A percentile compares a stretch with the other conserved stretches of the same genome.
These are phyloP conservation scores for Paecilomyces dactylethromorphus DNA, from an alignment of 2,329 filamentous ascomycete genomes.

Conservation along the genomic window DNA sequence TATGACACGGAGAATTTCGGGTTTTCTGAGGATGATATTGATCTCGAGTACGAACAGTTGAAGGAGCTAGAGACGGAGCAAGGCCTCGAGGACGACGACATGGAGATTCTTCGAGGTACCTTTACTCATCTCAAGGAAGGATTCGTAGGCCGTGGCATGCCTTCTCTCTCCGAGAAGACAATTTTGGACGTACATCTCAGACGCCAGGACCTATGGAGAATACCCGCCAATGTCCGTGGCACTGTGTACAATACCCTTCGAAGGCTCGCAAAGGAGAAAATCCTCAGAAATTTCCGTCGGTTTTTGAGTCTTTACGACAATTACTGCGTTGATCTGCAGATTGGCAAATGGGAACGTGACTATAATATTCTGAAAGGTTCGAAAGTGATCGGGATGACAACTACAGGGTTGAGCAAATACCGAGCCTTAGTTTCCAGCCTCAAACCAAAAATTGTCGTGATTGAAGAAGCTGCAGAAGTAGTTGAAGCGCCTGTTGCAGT, in stretches of 20 bases:
- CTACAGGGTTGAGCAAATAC: constrained; percentile 76
- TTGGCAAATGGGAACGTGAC: constrained; percentile 55
- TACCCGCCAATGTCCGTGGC: constrained; percentile 52
- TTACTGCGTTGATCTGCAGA: constrained; percentile 47
- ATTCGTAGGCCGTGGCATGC: constrained; percentile 21
- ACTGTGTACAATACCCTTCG: constrained; percentile 62
- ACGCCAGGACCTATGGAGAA: constrained; percentile 53
- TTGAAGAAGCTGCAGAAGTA: constrained; percentile 77
- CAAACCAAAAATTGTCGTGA: constrained; percentile 60
- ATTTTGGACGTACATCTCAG: constrained; percentile 27
- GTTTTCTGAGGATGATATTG: constrained; percentile 53
- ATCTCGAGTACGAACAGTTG: constrained; percentile 55
- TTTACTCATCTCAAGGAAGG: constrained; percentile 38
- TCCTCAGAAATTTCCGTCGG: constrained; percentile 43
- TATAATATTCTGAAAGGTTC: constrained; percentile 54
- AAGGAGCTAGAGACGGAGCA: constrained; percentile 56
- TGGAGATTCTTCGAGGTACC: constrained; percentile 44
- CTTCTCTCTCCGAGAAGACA: constrained; percentile 21
- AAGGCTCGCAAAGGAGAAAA: constrained; percentile 43
- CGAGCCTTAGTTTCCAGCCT: constrained; percentile 61
- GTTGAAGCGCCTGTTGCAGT: constrained; percentile 52
- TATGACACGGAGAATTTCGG: constrained; percentile 45
- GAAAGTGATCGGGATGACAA: constrained; percentile 62
- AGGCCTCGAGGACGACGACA: constrained; percentile 47
- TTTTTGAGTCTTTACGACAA: constrained; percentile 46